Conservation (phyloP, 176 grass and related monocot species). For the Carex scoparia region DNA sequence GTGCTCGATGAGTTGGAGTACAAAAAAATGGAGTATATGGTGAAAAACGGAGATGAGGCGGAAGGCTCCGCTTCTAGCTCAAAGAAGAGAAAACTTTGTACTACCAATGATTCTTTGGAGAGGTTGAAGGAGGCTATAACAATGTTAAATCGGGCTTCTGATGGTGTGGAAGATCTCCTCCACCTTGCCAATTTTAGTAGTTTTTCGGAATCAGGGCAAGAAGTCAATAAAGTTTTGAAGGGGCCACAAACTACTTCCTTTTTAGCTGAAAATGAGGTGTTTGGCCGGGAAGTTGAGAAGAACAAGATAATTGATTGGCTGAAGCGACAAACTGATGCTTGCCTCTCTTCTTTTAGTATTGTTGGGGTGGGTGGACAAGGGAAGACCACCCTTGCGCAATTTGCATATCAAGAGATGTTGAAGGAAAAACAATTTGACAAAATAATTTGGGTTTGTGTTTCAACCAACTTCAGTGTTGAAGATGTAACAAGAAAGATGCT, state of each 20-base stretch:
- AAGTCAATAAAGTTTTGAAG: neutral
- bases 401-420: neutral
- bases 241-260: neutral
- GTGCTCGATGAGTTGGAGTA: neutral
- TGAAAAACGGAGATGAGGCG: neutral
- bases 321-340: neutral
- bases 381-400: constrained; percentile 20
- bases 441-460: constrained; percentile 17
- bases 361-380: constrained; percentile 19
- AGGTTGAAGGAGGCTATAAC: neutral
- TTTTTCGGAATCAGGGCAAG: neutral
- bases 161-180: neutral
- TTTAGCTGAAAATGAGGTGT: neutral
- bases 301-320: neutral
- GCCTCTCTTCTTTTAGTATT: neutral
- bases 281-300: constrained; percentile 17
- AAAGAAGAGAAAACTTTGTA: neutral
- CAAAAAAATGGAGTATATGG: neutral
- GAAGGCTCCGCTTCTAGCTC: neutral
- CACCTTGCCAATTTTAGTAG: neutral
- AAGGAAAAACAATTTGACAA: neutral
- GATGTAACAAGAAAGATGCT: neutral
- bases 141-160: neutral
- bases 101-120: neutral
- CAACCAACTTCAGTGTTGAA: neutral